These are phyloP conservation scores for Lachnum nothofagi DNA, from an alignment of 2,329 filamentous ascomycete species.

Conservation along the genomic window DNA sequence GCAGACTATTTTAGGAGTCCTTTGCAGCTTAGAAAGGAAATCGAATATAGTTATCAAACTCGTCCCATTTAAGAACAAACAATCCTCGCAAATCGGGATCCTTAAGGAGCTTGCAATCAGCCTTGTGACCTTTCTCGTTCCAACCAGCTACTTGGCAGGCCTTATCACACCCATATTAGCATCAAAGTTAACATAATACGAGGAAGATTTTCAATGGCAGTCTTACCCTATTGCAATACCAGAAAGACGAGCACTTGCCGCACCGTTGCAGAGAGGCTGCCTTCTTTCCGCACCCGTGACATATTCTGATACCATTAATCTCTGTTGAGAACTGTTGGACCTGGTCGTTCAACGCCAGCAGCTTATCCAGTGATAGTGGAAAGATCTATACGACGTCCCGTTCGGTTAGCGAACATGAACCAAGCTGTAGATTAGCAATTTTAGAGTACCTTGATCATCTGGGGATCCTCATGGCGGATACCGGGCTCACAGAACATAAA, in stretches of 20 bases:
- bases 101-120: conserved; percentile 28
- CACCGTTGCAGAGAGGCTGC: conserved; percentile 19
- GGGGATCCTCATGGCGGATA: conserved; percentile 17
- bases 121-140: conserved; percentile 30
- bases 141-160: conserved; percentile 26
- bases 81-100: conserved; percentile 28
- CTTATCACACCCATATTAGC: conserved; percentile 16
- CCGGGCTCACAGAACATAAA: conserved; percentile 11
- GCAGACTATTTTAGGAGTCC: too few relatives aligned
- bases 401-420: conserved; percentile 12
- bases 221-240: conserved; percentile 29
- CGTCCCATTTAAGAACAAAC: conserved; percentile 27
- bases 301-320: conserved; percentile 19
- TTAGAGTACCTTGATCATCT: conserved; percentile 23
- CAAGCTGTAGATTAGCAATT: not conserved
- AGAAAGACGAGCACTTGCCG: conserved; percentile 24
- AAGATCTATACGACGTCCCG: conserved; percentile 14
- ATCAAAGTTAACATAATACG: conserved; percentile 3
- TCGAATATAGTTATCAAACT: conserved; percentile 25
- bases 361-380: conserved; percentile 14
- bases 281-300: conserved; percentile 21
- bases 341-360: conserved; percentile 18
- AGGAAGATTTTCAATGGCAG: not conserved
- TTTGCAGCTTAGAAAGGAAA: conserved; percentile 19
- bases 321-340: conserved; percentile 23